These are phyloP conservation scores for Sonneratia caseolaris DNA, from an alignment of 345 rosid species.

Conservation along the genomic window DNA sequence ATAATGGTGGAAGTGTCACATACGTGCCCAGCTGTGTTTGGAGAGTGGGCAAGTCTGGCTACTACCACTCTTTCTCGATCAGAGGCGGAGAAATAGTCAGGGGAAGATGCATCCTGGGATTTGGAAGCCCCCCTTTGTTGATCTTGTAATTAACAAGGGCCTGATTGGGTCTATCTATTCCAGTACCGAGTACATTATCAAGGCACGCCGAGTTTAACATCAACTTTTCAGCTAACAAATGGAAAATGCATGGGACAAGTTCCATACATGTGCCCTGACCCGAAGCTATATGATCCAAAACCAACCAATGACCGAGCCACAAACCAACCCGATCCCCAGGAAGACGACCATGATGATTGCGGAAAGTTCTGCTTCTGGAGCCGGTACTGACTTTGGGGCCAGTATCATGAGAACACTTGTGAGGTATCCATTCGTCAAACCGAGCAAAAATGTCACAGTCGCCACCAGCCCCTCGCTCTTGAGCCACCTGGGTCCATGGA, in stretches of 20 bases:
- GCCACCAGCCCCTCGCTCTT: slow-evolving; percentile 60
- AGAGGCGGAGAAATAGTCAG: too few relatives aligned
- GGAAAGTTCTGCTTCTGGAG: slow-evolving; percentile 64
- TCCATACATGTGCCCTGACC: too few relatives aligned
- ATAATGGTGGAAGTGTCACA: neutral
- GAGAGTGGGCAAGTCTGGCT: neutral
- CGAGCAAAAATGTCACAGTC: slow-evolving; percentile 60
- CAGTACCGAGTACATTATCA: neutral
- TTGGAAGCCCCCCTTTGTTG: too few relatives aligned
- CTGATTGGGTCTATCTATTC: neutral
- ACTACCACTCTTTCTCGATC: too few relatives aligned
- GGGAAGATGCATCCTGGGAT: too few relatives aligned
- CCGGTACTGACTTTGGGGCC: slow-evolving; percentile 56
- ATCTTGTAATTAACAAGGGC: neutral
- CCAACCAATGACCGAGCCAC: slow-evolving; percentile 84
- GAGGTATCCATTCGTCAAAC: slow-evolving; percentile 72
- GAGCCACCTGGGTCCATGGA: slow-evolving; percentile 78
- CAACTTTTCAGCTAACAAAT: neutral
- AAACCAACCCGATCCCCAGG: slow-evolving; percentile 65
- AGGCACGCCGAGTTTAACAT: neutral
- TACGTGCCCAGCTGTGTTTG: neutral
- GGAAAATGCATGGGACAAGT: neutral
- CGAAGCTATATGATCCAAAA: slow-evolving; percentile 42
- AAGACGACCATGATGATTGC: slow-evolving; percentile 66
- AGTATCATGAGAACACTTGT: slow-evolving; percentile 86